Conservation (phyloP, 2,329 filamentous ascomycete genomes). For the Ascomycota sp. region DNA sequence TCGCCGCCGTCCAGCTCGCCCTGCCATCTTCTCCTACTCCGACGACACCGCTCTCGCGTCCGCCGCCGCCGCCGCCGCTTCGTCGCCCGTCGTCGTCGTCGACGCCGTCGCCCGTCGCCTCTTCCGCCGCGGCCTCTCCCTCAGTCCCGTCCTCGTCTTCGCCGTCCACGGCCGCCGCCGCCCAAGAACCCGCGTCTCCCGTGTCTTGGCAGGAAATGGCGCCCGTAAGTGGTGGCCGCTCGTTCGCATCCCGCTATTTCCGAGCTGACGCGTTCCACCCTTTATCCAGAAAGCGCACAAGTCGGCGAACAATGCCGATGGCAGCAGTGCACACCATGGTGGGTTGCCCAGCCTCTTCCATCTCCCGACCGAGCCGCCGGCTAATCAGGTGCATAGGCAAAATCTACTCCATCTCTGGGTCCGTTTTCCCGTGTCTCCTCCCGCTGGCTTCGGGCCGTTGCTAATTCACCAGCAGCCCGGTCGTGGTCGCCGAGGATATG, state of each 20-base stretch:
- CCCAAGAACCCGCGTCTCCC: conserved; percentile 7
- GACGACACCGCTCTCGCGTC: conserved; percentile 11
- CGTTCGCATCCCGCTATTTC: neutral
- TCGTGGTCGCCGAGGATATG: conserved; percentile 95
- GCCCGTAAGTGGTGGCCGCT: conserved; percentile 24
- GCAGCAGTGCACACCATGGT: conserved; percentile 19
- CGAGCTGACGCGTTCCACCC: conserved; percentile 5
- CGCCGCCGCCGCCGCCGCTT: conserved; percentile 10
- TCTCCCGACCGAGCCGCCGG: neutral
- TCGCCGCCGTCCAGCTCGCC: conserved; percentile 11
- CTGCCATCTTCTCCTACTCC: conserved; percentile 20
- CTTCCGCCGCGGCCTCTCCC: conserved; percentile 7
- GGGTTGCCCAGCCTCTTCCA: conserved; percentile 6
- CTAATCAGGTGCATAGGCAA: conserved; percentile 23
- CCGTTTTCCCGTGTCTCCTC: conserved; percentile 11
- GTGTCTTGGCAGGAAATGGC: conserved; percentile 23
- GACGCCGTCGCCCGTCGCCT: conserved; percentile 10
- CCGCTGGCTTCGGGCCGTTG: neutral
- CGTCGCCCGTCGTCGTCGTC: conserved; percentile 7
- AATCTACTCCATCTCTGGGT: conserved; percentile 42
- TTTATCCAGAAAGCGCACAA: neutral
- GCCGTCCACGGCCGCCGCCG: conserved; percentile 11
- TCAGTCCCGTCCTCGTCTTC: conserved; percentile 6
- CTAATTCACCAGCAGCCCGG: conserved; percentile 34
- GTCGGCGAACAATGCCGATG: conserved; percentile 12